Conservation (phyloP, 805 yeast genomes). For the Kodamaea lidongshanica region DNA sequence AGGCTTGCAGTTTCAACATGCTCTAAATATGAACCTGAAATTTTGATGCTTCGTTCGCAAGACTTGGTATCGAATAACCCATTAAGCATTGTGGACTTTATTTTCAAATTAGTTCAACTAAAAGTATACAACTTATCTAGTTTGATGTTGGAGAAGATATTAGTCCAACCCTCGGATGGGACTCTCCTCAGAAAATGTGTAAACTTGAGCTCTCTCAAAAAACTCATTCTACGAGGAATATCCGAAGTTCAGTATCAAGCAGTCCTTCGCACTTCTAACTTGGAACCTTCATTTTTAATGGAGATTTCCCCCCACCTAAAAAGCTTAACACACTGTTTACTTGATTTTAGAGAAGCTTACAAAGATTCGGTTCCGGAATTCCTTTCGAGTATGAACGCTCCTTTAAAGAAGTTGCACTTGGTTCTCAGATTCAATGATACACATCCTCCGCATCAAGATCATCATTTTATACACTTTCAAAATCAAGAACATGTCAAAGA, state of each 20-base stretch:
- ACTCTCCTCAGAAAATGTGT: constrained; percentile 13
- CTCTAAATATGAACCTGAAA: constrained; percentile 3
- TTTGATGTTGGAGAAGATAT: constrained; percentile 21
- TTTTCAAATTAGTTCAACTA: constrained; percentile 2
- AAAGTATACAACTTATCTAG: constrained; percentile 11
- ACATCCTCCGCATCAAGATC: constrained; percentile 4
- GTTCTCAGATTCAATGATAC: constrained; percentile 36
- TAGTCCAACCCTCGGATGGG: constrained; percentile 20
- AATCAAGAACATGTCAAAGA: neutral
- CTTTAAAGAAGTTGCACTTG: constrained; percentile 33
- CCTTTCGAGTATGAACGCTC: constrained; percentile 14
- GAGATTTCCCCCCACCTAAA: constrained; percentile 20
- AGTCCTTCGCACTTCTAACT: neutral
- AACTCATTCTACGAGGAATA: constrained; percentile 28
- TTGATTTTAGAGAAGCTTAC: constrained; percentile 38
- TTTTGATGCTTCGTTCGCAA: constrained; percentile 13
- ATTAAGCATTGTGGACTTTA: neutral
- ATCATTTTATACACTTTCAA: neutral
- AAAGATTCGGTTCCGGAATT: constrained; percentile 38
- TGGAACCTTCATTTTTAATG: constrained; percentile 19
- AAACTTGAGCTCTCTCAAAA: constrained; percentile 16
- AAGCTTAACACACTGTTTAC: constrained; percentile 20
- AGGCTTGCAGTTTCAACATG: constrained; percentile 1
- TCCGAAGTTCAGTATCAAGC: constrained; percentile 25
- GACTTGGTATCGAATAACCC: constrained; percentile 9